These are phyloP conservation scores for Iris macrosiphon DNA, from an alignment of 106 monocot species.

Conservation along the genomic window DNA sequence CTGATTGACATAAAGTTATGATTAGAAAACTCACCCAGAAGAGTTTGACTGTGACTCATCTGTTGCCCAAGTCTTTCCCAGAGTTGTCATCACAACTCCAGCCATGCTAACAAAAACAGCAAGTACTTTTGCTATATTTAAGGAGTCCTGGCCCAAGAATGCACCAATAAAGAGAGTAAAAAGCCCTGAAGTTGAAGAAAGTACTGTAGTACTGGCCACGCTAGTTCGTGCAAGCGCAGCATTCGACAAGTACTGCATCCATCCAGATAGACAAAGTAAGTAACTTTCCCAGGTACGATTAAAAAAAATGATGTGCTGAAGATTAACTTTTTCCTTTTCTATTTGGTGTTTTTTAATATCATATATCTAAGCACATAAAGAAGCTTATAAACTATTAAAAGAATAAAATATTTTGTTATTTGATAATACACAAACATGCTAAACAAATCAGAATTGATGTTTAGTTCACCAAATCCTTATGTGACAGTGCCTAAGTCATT, in stretches of 20 bases:
- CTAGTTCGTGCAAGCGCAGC: conserved; percentile 97
- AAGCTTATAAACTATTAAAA: no score
- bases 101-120: conserved; percentile 94
- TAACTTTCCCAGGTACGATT: not conserved
- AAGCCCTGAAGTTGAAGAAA: conserved; percentile 94
- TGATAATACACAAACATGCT: not conserved
- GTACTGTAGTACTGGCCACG: conserved; percentile 94
- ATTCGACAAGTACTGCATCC: conserved; percentile 88
- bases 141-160: conserved; percentile 75
- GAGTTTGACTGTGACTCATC: conserved; percentile 75
- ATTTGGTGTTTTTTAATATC: not conserved
- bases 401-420: not conserved
- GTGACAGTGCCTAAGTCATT: no score
- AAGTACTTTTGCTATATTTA: conserved; percentile 77
- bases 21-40: conserved; percentile 37
- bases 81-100: conserved; percentile 92
- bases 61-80: conserved; percentile 95
- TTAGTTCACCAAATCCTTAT: not conserved
- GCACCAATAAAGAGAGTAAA: conserved; percentile 91
- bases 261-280: conserved; percentile 16
- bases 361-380: no score
- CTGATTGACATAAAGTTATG: conserved; percentile 1
- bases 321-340: not conserved
- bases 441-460: not conserved
- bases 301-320: not conserved